Conservation (phyloP, 2,329 filamentous ascomycete genomes). For the Penicillium oxalicum region DNA sequence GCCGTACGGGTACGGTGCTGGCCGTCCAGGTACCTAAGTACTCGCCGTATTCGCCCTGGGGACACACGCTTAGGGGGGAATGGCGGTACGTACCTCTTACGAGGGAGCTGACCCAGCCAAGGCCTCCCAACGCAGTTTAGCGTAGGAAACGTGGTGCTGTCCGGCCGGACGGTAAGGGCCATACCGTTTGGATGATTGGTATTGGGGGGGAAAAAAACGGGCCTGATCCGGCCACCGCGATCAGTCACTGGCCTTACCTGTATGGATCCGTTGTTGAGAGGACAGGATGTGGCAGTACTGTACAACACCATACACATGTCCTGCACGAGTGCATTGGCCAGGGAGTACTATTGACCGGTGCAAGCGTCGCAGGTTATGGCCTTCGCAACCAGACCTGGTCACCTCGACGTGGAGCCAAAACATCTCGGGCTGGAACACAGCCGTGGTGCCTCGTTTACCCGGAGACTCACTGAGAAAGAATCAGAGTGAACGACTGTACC, state of each 20-base stretch:
- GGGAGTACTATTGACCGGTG: too few species aligned
- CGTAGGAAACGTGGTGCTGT: neutral
- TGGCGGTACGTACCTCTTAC: neutral
- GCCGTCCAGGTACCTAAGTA: conserved; percentile 15
- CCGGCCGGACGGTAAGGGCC: neutral
- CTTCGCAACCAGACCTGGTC: too few species aligned
- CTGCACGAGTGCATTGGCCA: too few species aligned
- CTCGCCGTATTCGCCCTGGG: neutral
- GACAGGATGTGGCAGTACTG: neutral
- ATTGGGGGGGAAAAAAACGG: neutral
- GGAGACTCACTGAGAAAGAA: too few species aligned
- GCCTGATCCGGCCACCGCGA: too few species aligned
- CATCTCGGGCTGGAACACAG: too few species aligned
- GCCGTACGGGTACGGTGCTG: neutral
- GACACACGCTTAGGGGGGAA: neutral
- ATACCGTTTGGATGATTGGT: neutral
- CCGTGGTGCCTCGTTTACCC: too few species aligned
- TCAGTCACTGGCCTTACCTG: too few species aligned
- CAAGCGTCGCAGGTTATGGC: too few species aligned
- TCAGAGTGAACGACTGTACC: too few species aligned
- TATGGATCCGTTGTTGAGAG: neutral
- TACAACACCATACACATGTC: neutral
- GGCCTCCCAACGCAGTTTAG: neutral
- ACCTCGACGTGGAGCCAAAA: too few species aligned
- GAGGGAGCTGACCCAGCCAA: neutral